Evolutionary conservation across 2,329 filamentous ascomycete species (phyloP).

Genomic region (Claviceps paspali): DNA sequence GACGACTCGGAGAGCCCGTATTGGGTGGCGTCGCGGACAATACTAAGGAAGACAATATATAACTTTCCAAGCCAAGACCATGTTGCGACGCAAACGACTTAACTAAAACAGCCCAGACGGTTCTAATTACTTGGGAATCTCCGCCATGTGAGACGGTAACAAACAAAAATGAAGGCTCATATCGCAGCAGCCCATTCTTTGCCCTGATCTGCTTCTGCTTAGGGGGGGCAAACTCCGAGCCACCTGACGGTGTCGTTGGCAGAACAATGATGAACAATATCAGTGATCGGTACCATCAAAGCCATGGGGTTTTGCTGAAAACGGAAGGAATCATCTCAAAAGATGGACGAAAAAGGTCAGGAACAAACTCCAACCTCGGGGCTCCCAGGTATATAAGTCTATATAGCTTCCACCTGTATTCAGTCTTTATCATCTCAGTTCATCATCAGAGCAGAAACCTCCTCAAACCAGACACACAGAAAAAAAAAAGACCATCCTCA

Average conservation of each 20-base stretch:
- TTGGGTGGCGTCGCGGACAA: conserved; percentile 9
- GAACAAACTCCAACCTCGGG: too few relatives aligned
- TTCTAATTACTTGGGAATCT: background rate
- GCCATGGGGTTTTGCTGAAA: background rate
- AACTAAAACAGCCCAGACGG: background rate
- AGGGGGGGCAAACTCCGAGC: background rate
- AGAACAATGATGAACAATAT: conserved; percentile 3
- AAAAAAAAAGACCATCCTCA: background rate
- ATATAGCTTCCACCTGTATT: too few relatives aligned
- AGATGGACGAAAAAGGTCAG: too few relatives aligned
- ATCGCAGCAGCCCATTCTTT: background rate
- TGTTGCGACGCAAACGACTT: background rate
- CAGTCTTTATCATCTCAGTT: background rate
- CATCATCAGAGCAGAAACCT: background rate
- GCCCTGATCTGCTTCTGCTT: background rate
- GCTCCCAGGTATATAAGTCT: background rate
- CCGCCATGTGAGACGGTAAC: background rate
- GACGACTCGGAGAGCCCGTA: background rate
- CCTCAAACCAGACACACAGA: too few relatives aligned
- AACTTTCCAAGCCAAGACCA: background rate
- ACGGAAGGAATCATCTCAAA: too few relatives aligned
- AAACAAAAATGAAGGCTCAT: background rate
- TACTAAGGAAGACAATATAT: conserved; percentile 7
- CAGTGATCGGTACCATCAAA: background rate
- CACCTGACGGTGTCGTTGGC: background rate